A percentile compares a stretch with the other conserved stretches of the same genome.
Conservation (phyloP, 495 filamentous ascomycete species). For the Aspergillus sclerotiicarbonarius region DNA sequence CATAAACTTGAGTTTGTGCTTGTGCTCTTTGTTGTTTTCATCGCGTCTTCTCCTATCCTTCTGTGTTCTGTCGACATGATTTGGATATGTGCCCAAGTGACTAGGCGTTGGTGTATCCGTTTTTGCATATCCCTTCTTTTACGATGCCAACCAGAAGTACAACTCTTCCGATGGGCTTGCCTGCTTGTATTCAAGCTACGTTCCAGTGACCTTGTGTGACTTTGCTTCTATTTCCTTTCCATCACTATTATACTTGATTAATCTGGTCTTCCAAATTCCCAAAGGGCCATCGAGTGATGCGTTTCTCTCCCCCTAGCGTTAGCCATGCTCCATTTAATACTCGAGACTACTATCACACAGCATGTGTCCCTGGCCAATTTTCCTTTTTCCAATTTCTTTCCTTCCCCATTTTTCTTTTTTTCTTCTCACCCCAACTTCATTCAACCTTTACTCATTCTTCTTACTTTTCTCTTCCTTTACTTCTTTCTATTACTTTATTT, state of each 20-base stretch:
- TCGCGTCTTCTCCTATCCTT: constrained; percentile 21
- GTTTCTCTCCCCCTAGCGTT: constrained; percentile 14
- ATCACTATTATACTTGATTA: constrained; percentile 35
- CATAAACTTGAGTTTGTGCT: constrained; percentile 15
- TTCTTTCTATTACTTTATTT: constrained; percentile 12
- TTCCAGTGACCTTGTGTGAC: constrained; percentile 17
- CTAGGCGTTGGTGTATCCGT: constrained; percentile 45
- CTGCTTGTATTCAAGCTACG: constrained; percentile 36
- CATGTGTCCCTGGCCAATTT: constrained; percentile 5
- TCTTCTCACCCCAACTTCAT: not conserved
- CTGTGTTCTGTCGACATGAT: constrained; percentile 23
- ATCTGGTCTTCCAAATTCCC: constrained; percentile 19
- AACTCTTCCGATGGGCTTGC: constrained; percentile 16
- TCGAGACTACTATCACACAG: constrained; percentile 12
- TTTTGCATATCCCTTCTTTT: constrained; percentile 31
- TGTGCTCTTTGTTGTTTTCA: constrained; percentile 25
- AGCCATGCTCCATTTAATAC: constrained; percentile 15
- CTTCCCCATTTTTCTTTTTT: too few relatives aligned
- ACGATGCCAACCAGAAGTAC: constrained; percentile 12
- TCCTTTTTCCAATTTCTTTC: constrained; percentile 8
- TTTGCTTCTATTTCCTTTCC: constrained; percentile 29
- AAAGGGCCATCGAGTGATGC: constrained; percentile 12
- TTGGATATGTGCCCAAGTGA: constrained; percentile 38
- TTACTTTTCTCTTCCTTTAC: constrained; percentile 5
- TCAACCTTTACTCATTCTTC: constrained; percentile 5